Base-by-base conservation (phyloP, 306 rosid species). In the Potentilla sterilis region DNA sequence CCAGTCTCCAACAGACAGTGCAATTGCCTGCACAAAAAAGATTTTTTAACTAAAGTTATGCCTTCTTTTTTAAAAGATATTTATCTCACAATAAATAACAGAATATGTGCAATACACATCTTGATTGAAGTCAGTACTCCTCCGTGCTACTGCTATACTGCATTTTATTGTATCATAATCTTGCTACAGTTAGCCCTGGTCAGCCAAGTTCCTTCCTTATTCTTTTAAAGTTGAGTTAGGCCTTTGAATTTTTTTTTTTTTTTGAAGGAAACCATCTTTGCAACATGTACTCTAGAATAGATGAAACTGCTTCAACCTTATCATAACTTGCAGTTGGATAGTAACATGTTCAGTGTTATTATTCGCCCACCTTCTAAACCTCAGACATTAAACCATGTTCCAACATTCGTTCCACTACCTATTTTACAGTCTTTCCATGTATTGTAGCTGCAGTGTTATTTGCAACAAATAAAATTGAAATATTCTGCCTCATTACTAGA, bases 1-100 rank as follows among this genome's bases (percentile, higher is more conserved):
- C 98, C 98, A 93, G 80, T 93, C 88, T 85, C 98, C 98, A 77
- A 93, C 89, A 43, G 97, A 85, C 65, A 83, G 37, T 55, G 97
- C 98, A 81, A 93, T 70, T 67, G 91, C 86, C 98, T 93, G 89
- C 86, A 86, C 12, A 41, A 22, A 69, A 14, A 14, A 12, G 74
- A 46, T 61, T 28, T 28, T 0, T 69, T 34, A 51, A 74, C 10
- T 57, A 42, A 63, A 55, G 35, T 16, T 5, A 57, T 38, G 73
- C 47, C 34, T 37, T 67, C 64, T 9, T 28, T 28, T 28, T 28
- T 28, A 48, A 22, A 47, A 76, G 19, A 78, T 22, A 2, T 57
- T 43, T 47, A 35, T 35, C 54, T 80, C 59, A 43, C 40, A 28
- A 19, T 24, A 77, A 69, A 15, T 35, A n/a, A 79, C 19, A 57